Evolutionary conservation across 306 rosid genomes (phyloP), one percentile per base, ranked within the genome.

Genomic region (Alnus rubra): DNA sequence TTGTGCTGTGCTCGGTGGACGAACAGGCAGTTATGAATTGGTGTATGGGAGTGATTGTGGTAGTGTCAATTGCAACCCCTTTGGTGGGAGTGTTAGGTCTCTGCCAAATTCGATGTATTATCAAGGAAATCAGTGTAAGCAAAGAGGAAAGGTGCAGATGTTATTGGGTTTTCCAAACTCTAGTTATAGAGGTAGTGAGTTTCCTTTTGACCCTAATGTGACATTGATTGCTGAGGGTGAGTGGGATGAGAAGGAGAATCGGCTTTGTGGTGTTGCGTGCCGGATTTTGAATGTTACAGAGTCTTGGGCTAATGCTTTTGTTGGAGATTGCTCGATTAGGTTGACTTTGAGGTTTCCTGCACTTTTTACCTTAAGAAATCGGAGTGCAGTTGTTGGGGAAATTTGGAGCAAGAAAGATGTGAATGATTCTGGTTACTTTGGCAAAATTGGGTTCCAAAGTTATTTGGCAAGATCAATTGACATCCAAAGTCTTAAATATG

Each of bases 201-300:
- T 91, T 86, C 89, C 93, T 0, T 89, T 89, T 76, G 65, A 82
- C 23, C 95, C 94, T 1, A 86, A 80, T 67, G 67, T 82, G 0
- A 88, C 89, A 0, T 78, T 92, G 71, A 62, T 92, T 78, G 86
- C 93, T 47, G 97, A 92, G 82, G 98, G 93, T 39, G 62, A 50
- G n/a, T 92, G 97, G 98, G 90, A 94, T 80, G 90, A 86, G 86
- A 86, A 87, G 80, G 88, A 81, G 80, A 89, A 84, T 44, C 85
- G 42, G 48, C 82, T 92, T 12, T 86, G 95, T 55, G 93, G 82
- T 18, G 82, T 84, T 70, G 98, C 83, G 0, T 92, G 95, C 83
- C 87, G 92, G 77, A 85, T 94, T 63, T 74, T 92, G 90, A 90
- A 88, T 77, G 79, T 77, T 68, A 79, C 88, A 0, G 86, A 74